These are phyloP conservation scores for Aeminium ludgeri DNA, from an alignment of 495 filamentous ascomycete genomes.

Conservation along the genomic window DNA sequence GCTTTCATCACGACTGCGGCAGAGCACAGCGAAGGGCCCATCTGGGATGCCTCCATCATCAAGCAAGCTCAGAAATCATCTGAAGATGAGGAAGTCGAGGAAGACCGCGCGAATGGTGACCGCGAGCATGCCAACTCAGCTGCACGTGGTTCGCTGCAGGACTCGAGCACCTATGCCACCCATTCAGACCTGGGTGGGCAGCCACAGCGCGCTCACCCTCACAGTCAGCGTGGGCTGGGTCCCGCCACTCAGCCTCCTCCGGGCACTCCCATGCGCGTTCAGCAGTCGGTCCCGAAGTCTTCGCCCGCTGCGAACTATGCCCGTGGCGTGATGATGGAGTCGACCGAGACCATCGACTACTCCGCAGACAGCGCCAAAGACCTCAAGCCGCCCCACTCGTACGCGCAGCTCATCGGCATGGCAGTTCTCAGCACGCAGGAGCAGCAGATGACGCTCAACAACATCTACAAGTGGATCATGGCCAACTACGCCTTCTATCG, in stretches of 20 bases:
- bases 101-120: constrained; percentile 7
- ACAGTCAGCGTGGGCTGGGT: constrained; percentile 12
- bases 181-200: constrained; percentile 2
- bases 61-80: constrained; percentile 16
- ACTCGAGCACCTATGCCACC: constrained; percentile 1
- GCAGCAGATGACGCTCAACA: constrained; percentile 69
- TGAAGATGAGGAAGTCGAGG: constrained; percentile 19
- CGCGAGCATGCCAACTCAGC: constrained; percentile 7
- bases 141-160: constrained; percentile 3
- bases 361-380: constrained; percentile 66
- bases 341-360: constrained; percentile 68
- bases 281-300: constrained; percentile 9
- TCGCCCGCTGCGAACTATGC: constrained; percentile 29
- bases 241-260: constrained; percentile 5
- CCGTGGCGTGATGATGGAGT: constrained; percentile 56
- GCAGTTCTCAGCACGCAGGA: constrained; percentile 74
- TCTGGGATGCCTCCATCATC: constrained; percentile 16
- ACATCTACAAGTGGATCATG: constrained; percentile 85
- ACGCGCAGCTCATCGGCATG: constrained; percentile 92
- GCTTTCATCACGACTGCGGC: constrained; percentile 72
- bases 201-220: constrained; percentile 13
- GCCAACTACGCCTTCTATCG: constrained; percentile 81
- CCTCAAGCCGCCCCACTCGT: constrained; percentile 86
- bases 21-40: constrained; percentile 8
- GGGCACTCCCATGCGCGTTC: constrained; percentile 14